These are phyloP conservation scores for Penstemon barbatus DNA, from an alignment of 257 asterid species.

Conservation along the genomic window DNA sequence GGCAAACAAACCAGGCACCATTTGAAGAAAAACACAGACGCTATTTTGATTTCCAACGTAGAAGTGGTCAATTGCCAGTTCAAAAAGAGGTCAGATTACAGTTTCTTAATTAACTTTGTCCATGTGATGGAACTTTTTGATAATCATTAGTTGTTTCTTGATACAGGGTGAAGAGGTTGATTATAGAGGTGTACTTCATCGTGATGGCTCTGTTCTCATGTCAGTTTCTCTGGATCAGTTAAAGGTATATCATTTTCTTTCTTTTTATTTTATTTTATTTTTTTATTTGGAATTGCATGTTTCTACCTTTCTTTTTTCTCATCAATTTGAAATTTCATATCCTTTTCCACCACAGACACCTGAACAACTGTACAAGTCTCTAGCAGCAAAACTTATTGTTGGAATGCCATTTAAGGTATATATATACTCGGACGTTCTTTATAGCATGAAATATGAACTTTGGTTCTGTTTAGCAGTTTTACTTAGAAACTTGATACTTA, in stretches of 20 bases:
- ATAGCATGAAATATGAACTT: constrained; percentile 1
- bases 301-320: neutral
- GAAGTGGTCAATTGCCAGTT: constrained; percentile 86
- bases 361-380: constrained; percentile 80
- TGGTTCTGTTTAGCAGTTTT: constrained; percentile 23
- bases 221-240: constrained; percentile 87
- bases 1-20: constrained; percentile 53
- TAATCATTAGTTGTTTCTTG: constrained; percentile 12
- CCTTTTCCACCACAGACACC: constrained; percentile 56
- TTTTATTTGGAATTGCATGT: neutral
- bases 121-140: constrained; percentile 13
- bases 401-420: constrained; percentile 98
- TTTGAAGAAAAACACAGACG: constrained; percentile 91
- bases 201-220: constrained; percentile 99
- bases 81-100: constrained; percentile 76
- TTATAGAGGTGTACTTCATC: constrained; percentile 94
- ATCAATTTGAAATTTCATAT: constrained; percentile 14
- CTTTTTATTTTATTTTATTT: neutral
- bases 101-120: constrained; percentile 10
- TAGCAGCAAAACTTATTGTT: constrained; percentile 83
- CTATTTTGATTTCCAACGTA: constrained; percentile 94
- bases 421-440: constrained; percentile 26
- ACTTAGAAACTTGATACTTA: constrained; percentile 19
- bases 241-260: constrained; percentile 53
- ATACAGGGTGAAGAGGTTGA: constrained; percentile 96